Base-by-base conservation (phyloP, 306 rosid genomes). In the Lablab purpureus region DNA sequence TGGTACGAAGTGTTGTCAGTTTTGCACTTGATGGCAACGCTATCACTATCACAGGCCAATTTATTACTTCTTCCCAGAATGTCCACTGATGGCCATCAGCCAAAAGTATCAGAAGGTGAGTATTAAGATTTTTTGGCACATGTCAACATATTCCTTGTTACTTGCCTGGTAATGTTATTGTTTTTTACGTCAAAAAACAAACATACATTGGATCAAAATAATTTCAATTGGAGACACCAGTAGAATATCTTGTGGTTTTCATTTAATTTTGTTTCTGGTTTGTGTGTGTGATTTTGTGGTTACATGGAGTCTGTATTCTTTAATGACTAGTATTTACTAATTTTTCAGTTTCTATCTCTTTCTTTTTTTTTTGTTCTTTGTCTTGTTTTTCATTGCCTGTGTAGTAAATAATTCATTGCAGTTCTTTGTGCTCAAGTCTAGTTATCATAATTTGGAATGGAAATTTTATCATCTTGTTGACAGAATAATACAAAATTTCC, bases 1-100 rank as follows among this genome's bases (percentile, higher is more conserved):
- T 94, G 97, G 98, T 94, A 90, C 43, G 97, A 94, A 84, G 94
- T 94, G 89, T 85, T 94, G 89, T 94, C 98, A 68, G 88, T 94
- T 81, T 88, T 94, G 87, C 97, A 92, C 87, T 85, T 90, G 85
- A 90, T 94, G 97, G 97, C 98, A 73, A 87, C 77, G 90, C 89
- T 94, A 69, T 90, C 71, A 23, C 84, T 94, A 75, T 90, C 97
- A 37, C 94, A 87, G 80, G 98, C 97, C 83, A 94, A 90, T 87
- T 84, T 94, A 76, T 94, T 94, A 81, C 97, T 92, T 87, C 92
- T 94, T 86, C 97, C 97, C 4, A 88, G 97, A 89, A 88, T 88
- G 56, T 86, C 97, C 34, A 36, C 88, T 8, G 97, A 92, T 73
- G 91, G 94, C 74, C 25, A 88, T 86, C 98, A 94, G 87, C 87